Evolutionary conservation across 2,329 filamentous ascomycete genomes (phyloP).

Genomic region (Cercospora beticola): DNA sequence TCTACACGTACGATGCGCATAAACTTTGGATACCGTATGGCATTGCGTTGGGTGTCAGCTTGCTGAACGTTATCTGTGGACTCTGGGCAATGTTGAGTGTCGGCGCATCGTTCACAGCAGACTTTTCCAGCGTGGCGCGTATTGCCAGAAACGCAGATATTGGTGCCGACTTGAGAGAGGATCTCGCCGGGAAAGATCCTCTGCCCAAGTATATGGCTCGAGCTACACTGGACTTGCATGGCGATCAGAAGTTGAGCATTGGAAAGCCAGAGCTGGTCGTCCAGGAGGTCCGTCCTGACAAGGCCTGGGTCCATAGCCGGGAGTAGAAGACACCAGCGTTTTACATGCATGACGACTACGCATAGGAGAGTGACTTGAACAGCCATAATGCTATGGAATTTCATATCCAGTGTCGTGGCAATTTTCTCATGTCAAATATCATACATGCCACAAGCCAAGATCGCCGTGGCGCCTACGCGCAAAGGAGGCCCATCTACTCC

Average conservation of each 20-base stretch:
- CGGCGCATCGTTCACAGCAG: conserved; percentile 17
- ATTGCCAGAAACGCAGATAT: background rate
- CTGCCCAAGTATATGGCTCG: conserved; percentile 5
- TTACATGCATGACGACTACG: background rate
- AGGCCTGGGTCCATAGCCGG: background rate
- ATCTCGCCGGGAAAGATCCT: conserved; percentile 3
- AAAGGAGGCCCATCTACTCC: conserved; percentile 3
- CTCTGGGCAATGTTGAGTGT: conserved; percentile 13
- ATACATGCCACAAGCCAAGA: background rate
- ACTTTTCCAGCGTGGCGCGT: conserved; percentile 25
- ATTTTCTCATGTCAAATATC: background rate
- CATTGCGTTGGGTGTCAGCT: conserved; percentile 14
- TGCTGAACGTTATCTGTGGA: conserved; percentile 14
- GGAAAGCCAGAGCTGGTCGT: background rate
- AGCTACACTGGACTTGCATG: background rate
- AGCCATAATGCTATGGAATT: too few relatives aligned
- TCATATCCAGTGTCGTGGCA: background rate
- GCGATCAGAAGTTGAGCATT: background rate
- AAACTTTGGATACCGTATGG: conserved; percentile 24
- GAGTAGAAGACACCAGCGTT: background rate
- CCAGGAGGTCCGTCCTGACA: background rate
- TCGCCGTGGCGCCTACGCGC: background rate
- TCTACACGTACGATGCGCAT: conserved; percentile 16
- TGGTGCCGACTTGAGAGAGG: background rate
- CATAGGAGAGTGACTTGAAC: too few relatives aligned